phyloP scores from a whole-genome alignment of 1,284 basidiomycete genomes.

The Clitocybe nebularis region DNA sequence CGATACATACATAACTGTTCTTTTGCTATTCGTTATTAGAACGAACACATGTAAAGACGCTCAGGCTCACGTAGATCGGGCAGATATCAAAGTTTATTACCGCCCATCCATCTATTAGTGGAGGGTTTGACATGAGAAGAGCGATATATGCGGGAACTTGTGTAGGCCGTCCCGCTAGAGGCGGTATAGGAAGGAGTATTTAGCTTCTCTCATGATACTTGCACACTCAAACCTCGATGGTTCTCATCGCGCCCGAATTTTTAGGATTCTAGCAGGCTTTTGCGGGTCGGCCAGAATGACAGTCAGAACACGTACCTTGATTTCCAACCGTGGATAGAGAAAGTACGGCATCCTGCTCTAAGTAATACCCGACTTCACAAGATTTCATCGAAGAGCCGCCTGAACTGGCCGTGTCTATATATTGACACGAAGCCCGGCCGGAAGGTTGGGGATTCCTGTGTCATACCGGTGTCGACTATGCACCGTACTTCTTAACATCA shows the following conservation, averaged over 20 bases:
- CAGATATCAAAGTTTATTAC: background rate
- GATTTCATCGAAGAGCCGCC: background rate
- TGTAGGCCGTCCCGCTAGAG: background rate
- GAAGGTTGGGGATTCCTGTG: too few relatives aligned
- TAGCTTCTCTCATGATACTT: background rate
- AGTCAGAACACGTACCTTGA: slow-evolving; percentile 16
- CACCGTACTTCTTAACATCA: too few relatives aligned
- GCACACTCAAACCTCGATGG: background rate
- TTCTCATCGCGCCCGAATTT: slow-evolving; percentile 11
- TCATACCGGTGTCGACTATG: too few relatives aligned
- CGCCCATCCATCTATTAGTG: too few relatives aligned
- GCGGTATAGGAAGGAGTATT: background rate
- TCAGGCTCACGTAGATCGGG: background rate
- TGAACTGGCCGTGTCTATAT: too few relatives aligned
- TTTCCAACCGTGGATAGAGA: slow-evolving; percentile 7
- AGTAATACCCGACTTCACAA: background rate
- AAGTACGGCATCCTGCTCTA: background rate
- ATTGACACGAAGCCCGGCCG: too few relatives aligned
- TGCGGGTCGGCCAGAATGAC: slow-evolving; percentile 9
- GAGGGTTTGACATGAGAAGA: slow-evolving; percentile 10
- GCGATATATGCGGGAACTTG: slow-evolving; percentile 1
- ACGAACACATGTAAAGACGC: too few relatives aligned
- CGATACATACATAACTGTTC: too few relatives aligned
- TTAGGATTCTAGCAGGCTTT: slow-evolving; percentile 15
- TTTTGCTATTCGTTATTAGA: too few relatives aligned